Conservation (phyloP, 2,329 filamentous ascomycete genomes). For the Ceratocystis smalleyi region DNA sequence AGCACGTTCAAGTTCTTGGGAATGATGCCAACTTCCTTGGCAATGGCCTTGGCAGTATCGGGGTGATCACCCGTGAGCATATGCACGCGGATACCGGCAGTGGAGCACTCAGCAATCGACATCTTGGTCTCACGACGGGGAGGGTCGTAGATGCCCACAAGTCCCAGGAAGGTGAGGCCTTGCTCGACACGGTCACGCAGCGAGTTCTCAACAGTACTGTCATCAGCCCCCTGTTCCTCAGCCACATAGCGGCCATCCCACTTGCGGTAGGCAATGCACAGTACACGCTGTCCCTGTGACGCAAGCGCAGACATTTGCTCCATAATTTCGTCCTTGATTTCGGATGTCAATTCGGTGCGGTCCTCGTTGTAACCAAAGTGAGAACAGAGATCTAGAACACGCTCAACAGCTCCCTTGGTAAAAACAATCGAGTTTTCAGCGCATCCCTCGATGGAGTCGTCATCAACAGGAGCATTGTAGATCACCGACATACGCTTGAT, state of each 20-base stretch:
- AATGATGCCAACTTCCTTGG: conserved; percentile 63
- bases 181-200: conserved; percentile 49
- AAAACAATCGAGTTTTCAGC: conserved; percentile 36
- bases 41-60: conserved; percentile 63
- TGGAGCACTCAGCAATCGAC: conserved; percentile 53
- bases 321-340: conserved; percentile 35
- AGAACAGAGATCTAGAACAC: conserved; percentile 41
- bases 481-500: conserved; percentile 71
- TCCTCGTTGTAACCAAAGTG: conserved; percentile 30
- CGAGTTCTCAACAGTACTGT: conserved; percentile 25
- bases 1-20: conserved; percentile 45
- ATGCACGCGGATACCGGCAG: conserved; percentile 62
- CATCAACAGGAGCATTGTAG: conserved; percentile 36
- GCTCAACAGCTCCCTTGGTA: conserved; percentile 48
- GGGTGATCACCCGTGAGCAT: conserved; percentile 78
- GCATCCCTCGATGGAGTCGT: conserved; percentile 26
- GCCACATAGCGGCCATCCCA: conserved; percentile 33
- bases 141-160: conserved; percentile 75
- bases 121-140: conserved; percentile 65
- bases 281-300: conserved; percentile 53
- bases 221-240: conserved; percentile 22
- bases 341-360: conserved; percentile 34
- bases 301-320: conserved; percentile 44
- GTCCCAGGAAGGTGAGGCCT: conserved; percentile 58
- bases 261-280: conserved; percentile 53